Evolutionary conservation across 345 rosid genomes (phyloP), one percentile per base, ranked within the genome.

Genomic region (Xanthoceras sorbifolium): DNA sequence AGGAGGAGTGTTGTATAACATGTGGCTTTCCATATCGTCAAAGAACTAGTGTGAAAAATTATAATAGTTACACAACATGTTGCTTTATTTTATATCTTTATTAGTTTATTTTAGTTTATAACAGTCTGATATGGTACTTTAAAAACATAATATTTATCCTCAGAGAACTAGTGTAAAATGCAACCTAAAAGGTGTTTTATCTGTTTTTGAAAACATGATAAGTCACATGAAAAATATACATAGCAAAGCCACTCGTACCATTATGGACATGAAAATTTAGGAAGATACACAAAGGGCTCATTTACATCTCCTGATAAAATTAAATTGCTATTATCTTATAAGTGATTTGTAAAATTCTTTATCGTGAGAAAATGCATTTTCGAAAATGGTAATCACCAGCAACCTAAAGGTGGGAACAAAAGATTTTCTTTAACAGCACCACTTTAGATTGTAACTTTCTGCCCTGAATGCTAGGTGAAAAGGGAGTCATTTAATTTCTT

Each of bases 401-500:
- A 6, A 14, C 36, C n/a, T 62, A 2, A 54, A 32, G 36, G 50
- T 12, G 64, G 22, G n/a, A 69, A 48, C 55, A 29, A 15, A 15
- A 48, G 0, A 29, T 50, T 17, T 28, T 69, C 31, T 34, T 14
- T 57, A 23, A 57, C 34, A 57, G 31, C 29, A 25, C 18, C 64
- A 60, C 28, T 60, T 4, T 1, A 60, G 64, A 59, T 65, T 23
- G 70, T 40, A 66, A 36, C 23, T 40, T 20, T 66, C 18, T 38
- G 28, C 23, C 46, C 73, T 10, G 32, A 18, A 40, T 50, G 59
- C 67, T 20, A 5, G 34, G 3, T 22, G 32, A 71, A 50, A 64
- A 65, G 26, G 48, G 46, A 71, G 44, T 62, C 34, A 34, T 69
- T 76, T 52, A 62, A 32, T 40, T 59, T 73, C 64, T 7, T 0